These are phyloP conservation scores for Hypoxylon sp. DNA, from an alignment of 2,329 filamentous ascomycete genomes.

Conservation along the genomic window DNA sequence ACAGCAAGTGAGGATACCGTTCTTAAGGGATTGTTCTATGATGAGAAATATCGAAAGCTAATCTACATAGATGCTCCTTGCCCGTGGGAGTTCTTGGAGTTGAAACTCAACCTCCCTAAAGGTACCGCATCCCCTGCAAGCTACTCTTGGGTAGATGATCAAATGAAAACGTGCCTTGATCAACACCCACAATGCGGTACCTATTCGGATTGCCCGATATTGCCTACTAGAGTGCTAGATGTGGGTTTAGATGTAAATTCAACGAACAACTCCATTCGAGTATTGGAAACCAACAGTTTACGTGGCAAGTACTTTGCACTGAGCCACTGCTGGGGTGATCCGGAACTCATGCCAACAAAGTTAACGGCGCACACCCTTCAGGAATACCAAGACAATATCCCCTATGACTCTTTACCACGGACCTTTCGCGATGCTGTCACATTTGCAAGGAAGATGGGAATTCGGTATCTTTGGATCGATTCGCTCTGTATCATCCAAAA, in stretches of 20 bases:
- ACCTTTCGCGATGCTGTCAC: background rate
- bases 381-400: background rate
- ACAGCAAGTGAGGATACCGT: background rate
- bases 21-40: background rate
- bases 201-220: background rate
- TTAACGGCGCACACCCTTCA: background rate
- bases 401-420: background rate
- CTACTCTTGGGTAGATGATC: background rate
- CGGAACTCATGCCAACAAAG: background rate
- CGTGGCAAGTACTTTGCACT: background rate
- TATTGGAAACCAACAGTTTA: background rate
- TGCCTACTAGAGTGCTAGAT: background rate
- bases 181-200: background rate
- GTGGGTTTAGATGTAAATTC: background rate
- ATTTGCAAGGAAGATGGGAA: background rate
- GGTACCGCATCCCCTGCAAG: background rate
- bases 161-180: background rate
- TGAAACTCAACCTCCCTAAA: background rate
- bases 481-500: background rate
- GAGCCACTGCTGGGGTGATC: slow-evolving; percentile 1
- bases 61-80: background rate
- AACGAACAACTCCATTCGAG: background rate
- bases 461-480: background rate
- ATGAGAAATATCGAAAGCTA: background rate
- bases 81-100: background rate